Base-by-base conservation (phyloP, 73 alveolate species). In the Paramecium tetraurelia region DNA sequence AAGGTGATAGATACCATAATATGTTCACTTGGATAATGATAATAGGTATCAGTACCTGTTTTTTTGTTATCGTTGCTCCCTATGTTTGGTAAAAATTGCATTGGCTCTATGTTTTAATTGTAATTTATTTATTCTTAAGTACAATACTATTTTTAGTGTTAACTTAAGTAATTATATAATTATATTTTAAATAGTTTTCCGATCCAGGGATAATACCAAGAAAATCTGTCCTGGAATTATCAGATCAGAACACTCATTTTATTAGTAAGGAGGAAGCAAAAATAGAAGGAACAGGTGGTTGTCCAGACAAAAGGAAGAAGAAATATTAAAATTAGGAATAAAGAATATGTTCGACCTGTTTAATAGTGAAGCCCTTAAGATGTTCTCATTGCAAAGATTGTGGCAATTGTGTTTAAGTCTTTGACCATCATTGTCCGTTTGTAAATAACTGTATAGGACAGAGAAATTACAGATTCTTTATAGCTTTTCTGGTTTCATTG, bases 401-500 rank as follows among this genome's bases (percentile, higher is more conserved):
- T 93, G 99, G 98, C 48, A 98, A 98, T 95, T 98, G 99, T 89
- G 99, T 98, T 6, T 93, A 89, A 44, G 98, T 93, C 22, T 98
- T 97, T 87, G 99, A 98, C 70, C 99, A 98, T 95, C 99, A 98
- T 86, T 97, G 99, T 92, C 97, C 97, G 40, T 98, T 95, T 92
- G 95, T 98, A 29, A 98, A 98, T 92, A 97, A 97, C 86, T 98
- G 99, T 59, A 96, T 98, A 43, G 99, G 99, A 33, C 85, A 93
- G 53, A 58, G 96, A 41, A 94, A 92, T 86, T 93, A 94, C 69
- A 35, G 88, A 7, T 93, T 50, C 31, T 92, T 92, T 71, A 53
- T 94, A 9, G 88, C 86, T 24, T 69, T 94, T 57, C 85, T 93
- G 0, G 16, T 93, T 3, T 86, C 92, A 22, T 70, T 93, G 22